phyloP scores from a whole-genome alignment of 2,329 filamentous ascomycete species.

The Neoascochyta sp. region DNA sequence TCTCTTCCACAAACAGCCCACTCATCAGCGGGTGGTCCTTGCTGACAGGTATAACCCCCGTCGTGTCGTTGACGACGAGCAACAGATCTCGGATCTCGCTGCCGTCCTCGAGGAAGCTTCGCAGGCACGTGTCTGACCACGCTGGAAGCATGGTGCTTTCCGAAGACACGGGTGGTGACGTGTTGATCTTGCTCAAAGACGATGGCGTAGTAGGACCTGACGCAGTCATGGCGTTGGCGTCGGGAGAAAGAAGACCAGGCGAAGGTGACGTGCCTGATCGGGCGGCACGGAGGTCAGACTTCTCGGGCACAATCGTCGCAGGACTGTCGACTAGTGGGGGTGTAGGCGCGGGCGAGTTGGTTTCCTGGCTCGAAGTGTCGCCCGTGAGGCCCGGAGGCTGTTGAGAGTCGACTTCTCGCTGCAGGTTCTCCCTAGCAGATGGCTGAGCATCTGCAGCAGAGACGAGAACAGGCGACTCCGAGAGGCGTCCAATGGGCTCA shows the following conservation, averaged over 20 bases:
- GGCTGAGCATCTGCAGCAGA: slow-evolving; percentile 53
- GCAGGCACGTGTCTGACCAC: slow-evolving; percentile 84
- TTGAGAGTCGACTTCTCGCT: slow-evolving; percentile 28
- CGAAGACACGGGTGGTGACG: slow-evolving; percentile 23
- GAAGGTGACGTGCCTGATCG: slow-evolving; percentile 18
- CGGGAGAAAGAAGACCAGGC: slow-evolving; percentile 21
- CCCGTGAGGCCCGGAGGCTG: slow-evolving; percentile 63
- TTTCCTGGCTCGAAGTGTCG: slow-evolving; percentile 67
- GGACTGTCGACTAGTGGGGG: slow-evolving; percentile 30
- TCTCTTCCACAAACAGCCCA: slow-evolving; percentile 80
- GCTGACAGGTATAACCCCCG: slow-evolving; percentile 71
- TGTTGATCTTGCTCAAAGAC: slow-evolving; percentile 13
- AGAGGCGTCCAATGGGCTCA: slow-evolving; percentile 41
- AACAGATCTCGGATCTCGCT: slow-evolving; percentile 86
- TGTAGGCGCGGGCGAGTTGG: slow-evolving; percentile 37
- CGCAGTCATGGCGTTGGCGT: slow-evolving; percentile 11
- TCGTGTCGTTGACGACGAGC: slow-evolving; percentile 88
- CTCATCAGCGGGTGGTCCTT: slow-evolving; percentile 82
- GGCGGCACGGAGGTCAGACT: slow-evolving; percentile 17
- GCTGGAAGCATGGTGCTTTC: slow-evolving; percentile 56
- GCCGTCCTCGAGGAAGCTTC: slow-evolving; percentile 86
- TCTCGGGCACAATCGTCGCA: slow-evolving; percentile 25
- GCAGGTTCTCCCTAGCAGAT: slow-evolving; percentile 19
- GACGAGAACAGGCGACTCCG: slow-evolving; percentile 66
- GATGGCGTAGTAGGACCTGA: slow-evolving; percentile 37